Percentiles rank a stretch among this genome's conserved stretches.
phyloP scores from a whole-genome alignment of 2,329 filamentous ascomycete species.

The Cytospora chrysosperma region DNA sequence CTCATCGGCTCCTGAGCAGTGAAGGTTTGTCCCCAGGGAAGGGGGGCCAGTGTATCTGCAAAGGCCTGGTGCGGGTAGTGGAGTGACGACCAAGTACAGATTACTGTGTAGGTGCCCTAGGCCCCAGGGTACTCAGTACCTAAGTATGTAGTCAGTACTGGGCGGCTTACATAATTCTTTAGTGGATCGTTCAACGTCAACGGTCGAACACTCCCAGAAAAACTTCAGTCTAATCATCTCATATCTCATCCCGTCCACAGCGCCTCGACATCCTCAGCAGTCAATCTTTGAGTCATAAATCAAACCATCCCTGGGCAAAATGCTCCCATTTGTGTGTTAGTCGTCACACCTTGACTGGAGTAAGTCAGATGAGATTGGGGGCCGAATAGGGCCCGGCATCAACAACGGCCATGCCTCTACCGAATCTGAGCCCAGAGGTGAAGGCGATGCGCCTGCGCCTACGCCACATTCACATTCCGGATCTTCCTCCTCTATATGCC shows the following conservation, averaged over 20 bases:
- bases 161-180: neutral
- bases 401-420: conserved; percentile 2
- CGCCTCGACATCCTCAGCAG: neutral
- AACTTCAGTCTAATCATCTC: no score
- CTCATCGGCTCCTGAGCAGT: no score
- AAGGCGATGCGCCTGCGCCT: conserved; percentile 10
- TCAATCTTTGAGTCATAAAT: neutral
- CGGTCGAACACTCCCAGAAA: neutral
- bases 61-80: neutral
- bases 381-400: neutral
- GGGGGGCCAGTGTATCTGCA: no score
- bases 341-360: neutral
- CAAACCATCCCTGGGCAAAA: neutral
- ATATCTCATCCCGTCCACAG: neutral
- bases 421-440: conserved; percentile 12
- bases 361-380: neutral
- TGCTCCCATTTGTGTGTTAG: neutral
- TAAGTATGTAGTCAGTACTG: no score
- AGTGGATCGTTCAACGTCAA: neutral
- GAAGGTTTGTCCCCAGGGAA: no score
- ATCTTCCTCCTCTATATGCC: conserved; percentile 18
- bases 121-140: no score
- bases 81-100: no score
- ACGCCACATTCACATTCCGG: conserved; percentile 23
- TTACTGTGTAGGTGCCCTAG: no score